Conservation (phyloP, 1,284 basidiomycete species). For the Cutaneotrichosporon arboriforme region DNA sequence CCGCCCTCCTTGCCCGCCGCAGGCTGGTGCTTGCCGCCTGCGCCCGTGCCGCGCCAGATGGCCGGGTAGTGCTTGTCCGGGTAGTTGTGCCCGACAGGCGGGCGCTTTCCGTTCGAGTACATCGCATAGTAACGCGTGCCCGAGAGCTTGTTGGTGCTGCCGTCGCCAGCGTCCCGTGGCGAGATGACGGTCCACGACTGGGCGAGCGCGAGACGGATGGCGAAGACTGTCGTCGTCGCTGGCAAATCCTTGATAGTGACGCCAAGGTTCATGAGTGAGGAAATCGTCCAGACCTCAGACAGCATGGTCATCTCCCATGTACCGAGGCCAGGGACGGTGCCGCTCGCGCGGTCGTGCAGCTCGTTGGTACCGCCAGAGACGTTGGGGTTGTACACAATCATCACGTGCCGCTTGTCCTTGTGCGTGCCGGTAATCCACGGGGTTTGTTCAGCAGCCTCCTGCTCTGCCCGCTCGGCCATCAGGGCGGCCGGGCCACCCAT, state of each 20-base stretch:
- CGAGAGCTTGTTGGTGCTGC: slow-evolving; percentile 11
- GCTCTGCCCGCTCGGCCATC: no score
- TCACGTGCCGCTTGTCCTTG: slow-evolving; percentile 16
- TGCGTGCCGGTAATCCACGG: slow-evolving; percentile 25
- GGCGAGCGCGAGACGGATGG: slow-evolving; percentile 27
- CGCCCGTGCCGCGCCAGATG: slow-evolving; percentile 24
- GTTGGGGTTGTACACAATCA: slow-evolving; percentile 29
- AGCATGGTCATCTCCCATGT: slow-evolving; percentile 24
- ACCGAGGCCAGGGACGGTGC: slow-evolving; percentile 24
- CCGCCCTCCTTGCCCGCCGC: slow-evolving; percentile 14
- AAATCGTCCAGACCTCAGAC: slow-evolving; percentile 35
- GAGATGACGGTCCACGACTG: slow-evolving; percentile 33
- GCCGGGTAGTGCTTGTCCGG: slow-evolving; percentile 21
- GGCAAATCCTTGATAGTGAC: slow-evolving; percentile 21
- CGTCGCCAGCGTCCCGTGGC: slow-evolving; percentile 21
- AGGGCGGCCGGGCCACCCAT: no score
- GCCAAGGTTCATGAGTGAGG: slow-evolving; percentile 24
- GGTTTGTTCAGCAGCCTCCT: not conserved
- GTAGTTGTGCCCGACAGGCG: slow-evolving; percentile 11
- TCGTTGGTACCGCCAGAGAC: slow-evolving; percentile 18
- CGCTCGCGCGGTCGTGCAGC: slow-evolving; percentile 21
- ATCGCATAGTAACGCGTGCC: slow-evolving; percentile 16
- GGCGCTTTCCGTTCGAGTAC: slow-evolving; percentile 13
- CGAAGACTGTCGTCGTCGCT: slow-evolving; percentile 29
- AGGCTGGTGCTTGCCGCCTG: slow-evolving; percentile 11